Percentiles rank a stretch among this genome's conserved stretches.
Evolutionary conservation across 495 filamentous ascomycete genomes (phyloP).

Genomic region (Talaromyces thailandensis): DNA sequence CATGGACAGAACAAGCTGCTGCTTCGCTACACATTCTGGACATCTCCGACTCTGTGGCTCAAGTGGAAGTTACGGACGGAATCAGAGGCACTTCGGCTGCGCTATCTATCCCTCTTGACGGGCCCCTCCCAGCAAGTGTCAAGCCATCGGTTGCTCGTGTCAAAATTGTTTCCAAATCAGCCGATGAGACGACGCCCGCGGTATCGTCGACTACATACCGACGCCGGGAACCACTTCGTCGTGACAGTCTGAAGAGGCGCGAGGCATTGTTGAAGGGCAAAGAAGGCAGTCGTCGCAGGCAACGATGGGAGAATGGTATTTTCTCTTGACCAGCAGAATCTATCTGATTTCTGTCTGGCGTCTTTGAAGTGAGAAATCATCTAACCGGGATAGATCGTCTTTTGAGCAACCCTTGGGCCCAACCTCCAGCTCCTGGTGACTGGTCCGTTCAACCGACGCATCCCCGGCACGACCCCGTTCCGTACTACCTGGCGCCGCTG

Average conservation of each 20-base stretch:
- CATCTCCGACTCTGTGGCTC: slow-evolving; percentile 22
- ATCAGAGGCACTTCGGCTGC: slow-evolving; percentile 31
- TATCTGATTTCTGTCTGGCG: not conserved
- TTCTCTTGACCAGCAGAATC: slow-evolving; percentile 1
- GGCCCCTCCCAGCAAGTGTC: slow-evolving; percentile 16
- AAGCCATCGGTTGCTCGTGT: slow-evolving; percentile 12
- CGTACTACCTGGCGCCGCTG: slow-evolving; percentile 79
- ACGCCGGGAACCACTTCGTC: slow-evolving; percentile 39
- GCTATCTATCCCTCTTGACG: slow-evolving; percentile 44
- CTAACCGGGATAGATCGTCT: slow-evolving; percentile 57
- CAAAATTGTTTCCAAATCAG: slow-evolving; percentile 12
- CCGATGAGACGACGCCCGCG: slow-evolving; percentile 13
- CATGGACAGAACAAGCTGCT: slow-evolving; percentile 43
- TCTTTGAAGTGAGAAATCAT: not conserved
- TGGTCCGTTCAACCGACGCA: slow-evolving; percentile 75
- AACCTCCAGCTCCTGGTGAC: slow-evolving; percentile 71
- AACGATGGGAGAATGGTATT: slow-evolving; percentile 93
- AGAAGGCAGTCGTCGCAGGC: slow-evolving; percentile 78
- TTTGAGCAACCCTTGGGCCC: slow-evolving; percentile 73
- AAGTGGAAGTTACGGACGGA: slow-evolving; percentile 11
- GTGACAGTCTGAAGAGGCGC: slow-evolving; percentile 57
- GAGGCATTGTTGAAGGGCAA: slow-evolving; percentile 85
- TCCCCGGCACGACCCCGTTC: slow-evolving; percentile 59
- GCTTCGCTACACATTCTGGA: slow-evolving; percentile 33
- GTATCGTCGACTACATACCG: slow-evolving; percentile 26